Evolutionary conservation across 176 grass and related monocot genomes (phyloP).

Genomic region (Alopecurus myosuroides): DNA sequence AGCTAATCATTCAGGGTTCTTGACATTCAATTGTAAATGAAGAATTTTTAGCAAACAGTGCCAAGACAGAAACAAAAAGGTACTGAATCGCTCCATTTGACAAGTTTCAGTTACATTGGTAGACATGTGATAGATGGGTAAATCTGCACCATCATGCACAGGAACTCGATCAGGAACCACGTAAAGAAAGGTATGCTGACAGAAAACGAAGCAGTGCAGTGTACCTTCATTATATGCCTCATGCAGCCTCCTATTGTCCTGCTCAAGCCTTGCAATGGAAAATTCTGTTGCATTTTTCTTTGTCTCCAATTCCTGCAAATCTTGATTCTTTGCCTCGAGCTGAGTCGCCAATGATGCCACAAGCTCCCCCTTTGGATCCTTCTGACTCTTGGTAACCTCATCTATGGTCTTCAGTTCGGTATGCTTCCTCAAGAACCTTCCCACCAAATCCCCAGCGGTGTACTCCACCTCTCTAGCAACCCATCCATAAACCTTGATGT

Average conservation of each 20-base stretch:
- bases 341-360: conserved; percentile 50
- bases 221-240: conserved; percentile 79
- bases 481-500: conserved; percentile 66
- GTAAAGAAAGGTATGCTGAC: background rate
- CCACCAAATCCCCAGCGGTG: conserved; percentile 23
- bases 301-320: conserved; percentile 65
- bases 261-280: conserved; percentile 43
- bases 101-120: background rate
- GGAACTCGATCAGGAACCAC: background rate
- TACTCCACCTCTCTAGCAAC: conserved; percentile 61
- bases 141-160: background rate
- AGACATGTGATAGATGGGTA: background rate
- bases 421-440: conserved; percentile 62
- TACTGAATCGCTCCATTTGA: background rate
- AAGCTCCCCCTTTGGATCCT: conserved; percentile 36
- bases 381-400: conserved; percentile 49
- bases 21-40: background rate
- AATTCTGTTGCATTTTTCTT: conserved; percentile 56
- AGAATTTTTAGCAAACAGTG: background rate
- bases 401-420: conserved; percentile 48
- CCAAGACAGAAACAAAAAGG: conserved; percentile 5
- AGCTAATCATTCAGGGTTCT: background rate
- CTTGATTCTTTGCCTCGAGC: conserved; percentile 61
- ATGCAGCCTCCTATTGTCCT: conserved; percentile 57
- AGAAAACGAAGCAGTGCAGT: background rate